phyloP scores from a whole-genome alignment of 768 basidiomycete species.

The Lentinula aciculospora region DNA sequence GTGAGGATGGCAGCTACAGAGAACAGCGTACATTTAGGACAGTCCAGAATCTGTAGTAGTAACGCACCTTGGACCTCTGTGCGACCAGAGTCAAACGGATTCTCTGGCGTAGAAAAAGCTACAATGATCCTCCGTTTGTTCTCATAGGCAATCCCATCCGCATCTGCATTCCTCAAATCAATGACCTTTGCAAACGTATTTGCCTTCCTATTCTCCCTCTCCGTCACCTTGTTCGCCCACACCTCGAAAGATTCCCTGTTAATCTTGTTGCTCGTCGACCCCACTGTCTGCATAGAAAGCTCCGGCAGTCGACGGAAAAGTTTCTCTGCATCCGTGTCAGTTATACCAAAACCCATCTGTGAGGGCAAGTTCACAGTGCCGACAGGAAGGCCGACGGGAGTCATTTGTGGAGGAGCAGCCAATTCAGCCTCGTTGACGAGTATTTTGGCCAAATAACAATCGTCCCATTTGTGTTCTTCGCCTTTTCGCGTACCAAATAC shows the following conservation, averaged over 20 bases:
- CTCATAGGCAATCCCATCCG: constrained; percentile 80
- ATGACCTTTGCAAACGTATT: constrained; percentile 60
- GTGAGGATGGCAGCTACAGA: constrained; percentile 79
- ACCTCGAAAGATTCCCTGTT: constrained; percentile 15
- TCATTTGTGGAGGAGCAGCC: constrained; percentile 15
- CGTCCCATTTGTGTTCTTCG: constrained; percentile 62
- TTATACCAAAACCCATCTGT: constrained; percentile 63
- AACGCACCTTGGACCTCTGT: constrained; percentile 85
- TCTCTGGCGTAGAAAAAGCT: constrained; percentile 69
- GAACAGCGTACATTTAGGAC: neutral
- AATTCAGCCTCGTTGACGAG: constrained; percentile 55
- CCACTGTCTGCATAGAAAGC: constrained; percentile 31
- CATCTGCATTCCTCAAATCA: constrained; percentile 86
- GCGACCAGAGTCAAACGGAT: constrained; percentile 71
- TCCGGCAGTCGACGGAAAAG: constrained; percentile 66
- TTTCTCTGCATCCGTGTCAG: constrained; percentile 46
- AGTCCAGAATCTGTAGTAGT: neutral
- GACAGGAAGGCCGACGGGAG: constrained; percentile 22
- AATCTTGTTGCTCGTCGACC: constrained; percentile 6
- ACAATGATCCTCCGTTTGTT: constrained; percentile 75
- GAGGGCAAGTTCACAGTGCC: constrained; percentile 43
- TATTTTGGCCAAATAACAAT: constrained; percentile 58
- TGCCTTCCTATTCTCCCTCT: constrained; percentile 39
- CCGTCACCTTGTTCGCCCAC: constrained; percentile 18
- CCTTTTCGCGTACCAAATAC: constrained; percentile 66